Percentiles rank a stretch among this genome's conserved stretches.
phyloP scores from a whole-genome alignment of 1,284 basidiomycete genomes.

The Peniophora sp. region DNA sequence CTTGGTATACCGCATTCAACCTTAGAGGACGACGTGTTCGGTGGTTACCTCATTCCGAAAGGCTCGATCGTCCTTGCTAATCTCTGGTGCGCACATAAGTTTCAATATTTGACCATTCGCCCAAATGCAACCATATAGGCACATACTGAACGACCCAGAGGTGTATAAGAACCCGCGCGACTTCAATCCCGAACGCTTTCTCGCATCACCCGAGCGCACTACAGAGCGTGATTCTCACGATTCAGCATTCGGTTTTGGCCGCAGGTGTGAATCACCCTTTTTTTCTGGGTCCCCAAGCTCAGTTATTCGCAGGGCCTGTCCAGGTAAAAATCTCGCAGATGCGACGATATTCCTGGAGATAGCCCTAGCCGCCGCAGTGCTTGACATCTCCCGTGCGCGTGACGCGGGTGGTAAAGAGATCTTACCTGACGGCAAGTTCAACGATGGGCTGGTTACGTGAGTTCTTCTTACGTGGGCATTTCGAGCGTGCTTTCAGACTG shows the following conservation, averaged over 20 bases:
- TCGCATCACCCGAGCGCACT: not conserved
- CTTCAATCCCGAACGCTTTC: not conserved
- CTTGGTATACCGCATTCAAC: conserved; percentile 9
- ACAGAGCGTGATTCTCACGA: not conserved
- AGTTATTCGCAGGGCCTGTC: not conserved
- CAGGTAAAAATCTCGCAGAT: not conserved
- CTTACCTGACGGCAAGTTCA: too few species aligned
- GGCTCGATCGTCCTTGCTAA: conserved; percentile 12
- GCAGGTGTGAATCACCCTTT: not conserved
- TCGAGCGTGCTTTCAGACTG: too few species aligned
- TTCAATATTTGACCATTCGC: too few species aligned
- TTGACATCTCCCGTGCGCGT: too few species aligned
- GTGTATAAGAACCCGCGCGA: not conserved
- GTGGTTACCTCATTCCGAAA: conserved; percentile 13
- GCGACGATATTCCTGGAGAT: too few species aligned
- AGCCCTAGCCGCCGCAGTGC: too few species aligned
- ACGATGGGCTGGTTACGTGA: too few species aligned
- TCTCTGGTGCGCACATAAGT: conserved; percentile 6
- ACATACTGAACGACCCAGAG: not conserved
- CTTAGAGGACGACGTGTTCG: conserved; percentile 9
- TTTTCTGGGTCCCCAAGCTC: too few species aligned
- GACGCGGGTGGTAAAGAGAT: too few species aligned
- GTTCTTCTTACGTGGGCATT: too few species aligned
- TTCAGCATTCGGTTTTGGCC: not conserved
- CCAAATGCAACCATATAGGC: too few species aligned